Conservation (phyloP, 306 rosid genomes). For the Heteromeles arbutifolia region DNA sequence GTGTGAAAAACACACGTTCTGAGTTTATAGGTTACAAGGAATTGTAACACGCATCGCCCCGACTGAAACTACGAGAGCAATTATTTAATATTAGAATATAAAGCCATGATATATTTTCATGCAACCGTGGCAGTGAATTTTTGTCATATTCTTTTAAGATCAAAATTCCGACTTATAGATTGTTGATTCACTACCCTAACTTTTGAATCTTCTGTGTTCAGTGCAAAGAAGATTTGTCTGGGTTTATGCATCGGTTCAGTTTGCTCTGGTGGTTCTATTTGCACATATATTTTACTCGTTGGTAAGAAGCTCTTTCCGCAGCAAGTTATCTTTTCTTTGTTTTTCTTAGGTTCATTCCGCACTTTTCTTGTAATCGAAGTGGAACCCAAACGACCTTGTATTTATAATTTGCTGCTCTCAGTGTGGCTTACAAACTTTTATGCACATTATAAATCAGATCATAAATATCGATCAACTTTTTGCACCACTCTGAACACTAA, state of each 20-base stretch:
- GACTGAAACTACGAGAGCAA: not conserved
- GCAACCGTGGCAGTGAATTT: not conserved
- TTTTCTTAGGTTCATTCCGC: not conserved
- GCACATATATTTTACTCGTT: slow-evolving; percentile 78
- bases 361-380: not conserved
- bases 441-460: not conserved
- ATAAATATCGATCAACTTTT: too few species aligned
- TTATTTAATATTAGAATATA: not conserved
- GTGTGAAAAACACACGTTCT: not conserved
- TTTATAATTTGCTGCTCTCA: not conserved
- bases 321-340: slow-evolving; percentile 5
- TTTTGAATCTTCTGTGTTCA: slow-evolving; percentile 22
- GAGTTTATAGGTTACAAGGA: not conserved
- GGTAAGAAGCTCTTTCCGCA: slow-evolving; percentile 44
- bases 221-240: slow-evolving; percentile 76
- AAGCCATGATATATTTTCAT: slow-evolving; percentile 1
- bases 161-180: not conserved
- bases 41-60: not conserved
- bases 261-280: slow-evolving; percentile 74
- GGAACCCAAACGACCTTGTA: not conserved
- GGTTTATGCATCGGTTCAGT: slow-evolving; percentile 77
- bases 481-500: not conserved
- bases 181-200: slow-evolving; percentile 8
- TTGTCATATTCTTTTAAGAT: not conserved
- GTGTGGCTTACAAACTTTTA: not conserved